Evolutionary conservation across 441 rosid genomes (phyloP).

Genomic region (Populus hybrid): DNA sequence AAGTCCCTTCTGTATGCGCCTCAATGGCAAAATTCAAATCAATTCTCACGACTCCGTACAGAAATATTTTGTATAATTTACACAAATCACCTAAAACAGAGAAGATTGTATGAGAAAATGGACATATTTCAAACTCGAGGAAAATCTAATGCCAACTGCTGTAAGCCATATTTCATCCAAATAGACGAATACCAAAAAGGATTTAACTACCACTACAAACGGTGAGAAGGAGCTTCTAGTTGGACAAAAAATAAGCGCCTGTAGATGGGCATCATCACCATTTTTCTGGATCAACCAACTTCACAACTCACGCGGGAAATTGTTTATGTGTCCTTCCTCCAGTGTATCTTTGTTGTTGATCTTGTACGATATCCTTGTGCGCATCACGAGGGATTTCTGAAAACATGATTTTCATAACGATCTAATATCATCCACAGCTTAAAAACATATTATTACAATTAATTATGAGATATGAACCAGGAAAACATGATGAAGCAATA

Average conservation of each 20-base stretch:
- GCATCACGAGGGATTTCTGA: slow-evolving; percentile 97
- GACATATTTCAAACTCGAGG: slow-evolving; percentile 12
- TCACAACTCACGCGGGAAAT: slow-evolving; percentile 83
- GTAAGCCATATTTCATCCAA: slow-evolving; percentile 26
- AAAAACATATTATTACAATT: too few relatives aligned
- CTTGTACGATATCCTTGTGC: slow-evolving; percentile 87
- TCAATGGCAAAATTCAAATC: slow-evolving; percentile 32
- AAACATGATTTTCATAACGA: slow-evolving; percentile 11
- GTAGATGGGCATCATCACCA: slow-evolving; percentile 16
- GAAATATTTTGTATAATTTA: slow-evolving; percentile 8
- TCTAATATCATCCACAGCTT: background rate
- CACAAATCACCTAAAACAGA: slow-evolving; percentile 21
- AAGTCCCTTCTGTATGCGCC: slow-evolving; percentile 16
- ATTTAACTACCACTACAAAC: slow-evolving; percentile 27
- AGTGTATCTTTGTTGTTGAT: slow-evolving; percentile 61
- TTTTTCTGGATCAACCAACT: slow-evolving; percentile 17
- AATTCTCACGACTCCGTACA: slow-evolving; percentile 31
- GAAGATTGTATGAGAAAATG: background rate
- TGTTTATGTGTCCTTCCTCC: slow-evolving; percentile 93
- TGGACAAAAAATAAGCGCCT: slow-evolving; percentile 7
- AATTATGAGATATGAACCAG: background rate
- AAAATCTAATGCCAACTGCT: slow-evolving; percentile 29
- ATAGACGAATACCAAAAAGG: slow-evolving; percentile 26
- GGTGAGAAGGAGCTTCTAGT: slow-evolving; percentile 23
- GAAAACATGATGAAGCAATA: background rate